A percentile compares a stretch with the other conserved stretches of the same genome.
These are phyloP conservation scores for Pseudoturritis turrita DNA, from an alignment of 345 rosid species.

Conservation along the genomic window DNA sequence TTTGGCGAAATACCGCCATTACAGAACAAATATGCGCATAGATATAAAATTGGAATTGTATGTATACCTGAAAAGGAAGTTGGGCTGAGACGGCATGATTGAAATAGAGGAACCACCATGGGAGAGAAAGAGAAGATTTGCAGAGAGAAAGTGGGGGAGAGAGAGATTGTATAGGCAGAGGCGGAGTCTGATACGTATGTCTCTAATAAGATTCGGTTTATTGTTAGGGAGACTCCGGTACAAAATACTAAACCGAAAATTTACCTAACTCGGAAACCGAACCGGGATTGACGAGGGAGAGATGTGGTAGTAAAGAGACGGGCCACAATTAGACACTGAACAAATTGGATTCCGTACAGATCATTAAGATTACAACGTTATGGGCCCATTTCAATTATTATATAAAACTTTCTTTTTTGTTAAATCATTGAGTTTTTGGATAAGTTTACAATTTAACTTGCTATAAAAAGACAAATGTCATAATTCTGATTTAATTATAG, in stretches of 20 bases:
- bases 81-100: slow-evolving; percentile 35
- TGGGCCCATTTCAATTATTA: slow-evolving; percentile 7
- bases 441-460: not conserved
- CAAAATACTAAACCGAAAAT: not conserved
- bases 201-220: slow-evolving; percentile 23
- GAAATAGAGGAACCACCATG: slow-evolving; percentile 35
- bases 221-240: slow-evolving; percentile 9
- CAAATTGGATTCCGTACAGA: slow-evolving; percentile 24
- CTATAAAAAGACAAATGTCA: not conserved
- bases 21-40: not conserved
- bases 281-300: slow-evolving; percentile 9
- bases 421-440: not conserved
- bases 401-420: not conserved
- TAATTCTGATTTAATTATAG: not conserved
- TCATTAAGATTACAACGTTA: not conserved
- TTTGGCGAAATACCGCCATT: not conserved
- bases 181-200: slow-evolving; percentile 19
- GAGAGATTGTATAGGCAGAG: slow-evolving; percentile 14
- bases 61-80: slow-evolving; percentile 26
- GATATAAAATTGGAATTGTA: not conserved
- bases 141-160: slow-evolving; percentile 15
- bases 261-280: not conserved
- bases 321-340: slow-evolving; percentile 15
- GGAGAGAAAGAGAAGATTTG: slow-evolving; percentile 25
- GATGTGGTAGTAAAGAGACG: not conserved